phyloP scores from a whole-genome alignment of 768 basidiomycete species.

The Trametes elegans region DNA sequence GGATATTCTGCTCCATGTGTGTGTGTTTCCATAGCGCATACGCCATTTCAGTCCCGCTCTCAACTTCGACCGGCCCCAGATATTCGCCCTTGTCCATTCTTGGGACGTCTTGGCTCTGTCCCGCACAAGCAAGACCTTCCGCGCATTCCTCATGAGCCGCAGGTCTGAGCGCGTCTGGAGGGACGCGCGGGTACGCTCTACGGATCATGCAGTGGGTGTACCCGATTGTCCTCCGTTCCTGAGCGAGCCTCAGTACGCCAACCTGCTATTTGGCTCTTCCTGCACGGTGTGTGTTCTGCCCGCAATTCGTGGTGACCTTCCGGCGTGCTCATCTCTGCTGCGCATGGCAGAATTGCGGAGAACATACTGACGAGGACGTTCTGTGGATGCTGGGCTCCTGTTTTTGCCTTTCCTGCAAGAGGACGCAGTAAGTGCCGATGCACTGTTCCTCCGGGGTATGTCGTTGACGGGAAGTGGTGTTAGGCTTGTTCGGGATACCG shows the following conservation, averaged over 20 bases:
- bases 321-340: too few relatives aligned
- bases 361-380: too few relatives aligned
- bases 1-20: conserved; percentile 14
- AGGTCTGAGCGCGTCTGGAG: background rate
- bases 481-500: too few relatives aligned
- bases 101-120: too few relatives aligned
- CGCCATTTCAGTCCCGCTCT: background rate
- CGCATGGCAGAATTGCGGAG: conserved; percentile 19
- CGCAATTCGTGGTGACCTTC: too few relatives aligned
- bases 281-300: conserved; percentile 21
- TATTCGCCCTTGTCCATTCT: conserved; percentile 3
- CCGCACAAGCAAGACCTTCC: conserved; percentile 4
- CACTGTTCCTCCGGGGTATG: too few relatives aligned
- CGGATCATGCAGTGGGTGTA: background rate
- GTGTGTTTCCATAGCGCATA: background rate
- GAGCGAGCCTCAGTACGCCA: conserved; percentile 16
- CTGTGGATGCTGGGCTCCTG: too few relatives aligned
- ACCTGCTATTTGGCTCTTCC: conserved; percentile 29
- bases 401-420: too few relatives aligned
- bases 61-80: background rate
- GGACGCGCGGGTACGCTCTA: background rate
- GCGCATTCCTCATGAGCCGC: conserved; percentile 7
- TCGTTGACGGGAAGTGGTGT: too few relatives aligned
- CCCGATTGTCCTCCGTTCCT: conserved; percentile 10
- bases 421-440: too few relatives aligned